Evolutionary conservation across 257 asterid species (phyloP), one percentile per base, ranked within the genome.

Genomic region (Catharanthus roseus): DNA sequence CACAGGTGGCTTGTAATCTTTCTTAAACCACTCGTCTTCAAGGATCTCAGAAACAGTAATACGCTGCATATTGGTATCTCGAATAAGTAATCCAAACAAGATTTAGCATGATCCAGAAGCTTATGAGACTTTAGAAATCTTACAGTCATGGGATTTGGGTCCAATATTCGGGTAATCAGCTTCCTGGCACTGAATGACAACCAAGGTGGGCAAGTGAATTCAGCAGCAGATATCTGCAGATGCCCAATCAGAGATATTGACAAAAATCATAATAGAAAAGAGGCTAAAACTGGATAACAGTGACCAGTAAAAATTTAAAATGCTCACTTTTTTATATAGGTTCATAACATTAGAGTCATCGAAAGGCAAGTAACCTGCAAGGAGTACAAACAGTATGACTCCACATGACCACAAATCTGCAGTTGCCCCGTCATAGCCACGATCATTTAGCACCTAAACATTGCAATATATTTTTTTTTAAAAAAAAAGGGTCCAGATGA

Each of bases 361-460:
- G 51, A 92, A 92, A 79, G 98, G 98, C 88, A 92, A 92, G 91
- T 88, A 92, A 60, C 98, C 96, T 47, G 98, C 96, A 67, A 92
- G 95, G 86, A 92, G 82, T 70, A 92, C 98, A 82, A 92, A 92
- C 72, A 92, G 88, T 84, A 92, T 84, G 79, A 92, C 98, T 72
- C 98, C 98, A 67, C 98, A 90, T 0, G 98, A 92, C 98, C 98
- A 92, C 87, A 92, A 78, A 75, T 92, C 98, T 16, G 98, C 98
- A 12, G 84, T 78, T 50, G 92, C 88, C 78, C 98, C 96, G 45
- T 92, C 96, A 50, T 90, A 92, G 74, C 98, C 98, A 65, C 75
- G 88, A 83, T 92, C 98, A 62, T 88, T 84, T 21, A 92, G 88
- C 36, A 92, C 96, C 97, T 92, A 77, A 19, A 28, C 23, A 68